Percentiles rank a stretch among this genome's conserved stretches.
These are phyloP conservation scores for Malassezia cuniculi DNA, from an alignment of 1,284 basidiomycete genomes.

Conservation along the genomic window DNA sequence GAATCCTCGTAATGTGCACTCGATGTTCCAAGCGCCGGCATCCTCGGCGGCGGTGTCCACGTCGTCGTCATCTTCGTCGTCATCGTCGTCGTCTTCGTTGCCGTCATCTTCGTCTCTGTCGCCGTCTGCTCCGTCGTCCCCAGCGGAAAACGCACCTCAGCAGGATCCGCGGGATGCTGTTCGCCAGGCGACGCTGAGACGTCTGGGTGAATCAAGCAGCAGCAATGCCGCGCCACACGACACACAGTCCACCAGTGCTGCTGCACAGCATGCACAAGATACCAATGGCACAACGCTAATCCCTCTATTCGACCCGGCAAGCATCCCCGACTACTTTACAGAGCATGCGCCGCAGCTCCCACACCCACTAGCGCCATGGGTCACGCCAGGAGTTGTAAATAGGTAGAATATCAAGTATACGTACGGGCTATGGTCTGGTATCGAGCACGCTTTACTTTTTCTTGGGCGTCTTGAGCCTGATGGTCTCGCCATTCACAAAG, in stretches of 20 bases:
- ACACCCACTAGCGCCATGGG: slow-evolving; percentile 3
- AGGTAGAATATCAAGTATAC: slow-evolving; percentile 1
- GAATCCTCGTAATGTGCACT: too few species aligned
- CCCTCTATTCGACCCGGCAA: slow-evolving; percentile 7
- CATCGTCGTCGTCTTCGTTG: too few species aligned
- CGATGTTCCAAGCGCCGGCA: too few species aligned
- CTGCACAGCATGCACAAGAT: background rate
- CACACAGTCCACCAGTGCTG: background rate
- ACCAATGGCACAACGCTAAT: background rate
- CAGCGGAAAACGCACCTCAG: background rate
- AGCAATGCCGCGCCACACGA: background rate
- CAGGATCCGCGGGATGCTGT: background rate
- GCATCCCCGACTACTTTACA: slow-evolving; percentile 1
- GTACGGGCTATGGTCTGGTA: slow-evolving; percentile 1
- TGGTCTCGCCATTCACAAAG: slow-evolving; percentile 75
- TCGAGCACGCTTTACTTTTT: slow-evolving; percentile 62
- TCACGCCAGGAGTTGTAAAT: too few species aligned
- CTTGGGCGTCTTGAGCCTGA: slow-evolving; percentile 78
- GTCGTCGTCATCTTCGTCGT: too few species aligned
- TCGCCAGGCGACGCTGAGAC: background rate
- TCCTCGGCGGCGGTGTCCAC: too few species aligned
- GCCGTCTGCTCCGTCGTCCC: too few species aligned
- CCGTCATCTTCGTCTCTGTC: too few species aligned
- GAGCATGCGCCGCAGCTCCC: background rate
- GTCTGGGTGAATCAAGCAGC: background rate